phyloP scores from a whole-genome alignment of 495 filamentous ascomycete species.

The Talaromyces wortmannii region DNA sequence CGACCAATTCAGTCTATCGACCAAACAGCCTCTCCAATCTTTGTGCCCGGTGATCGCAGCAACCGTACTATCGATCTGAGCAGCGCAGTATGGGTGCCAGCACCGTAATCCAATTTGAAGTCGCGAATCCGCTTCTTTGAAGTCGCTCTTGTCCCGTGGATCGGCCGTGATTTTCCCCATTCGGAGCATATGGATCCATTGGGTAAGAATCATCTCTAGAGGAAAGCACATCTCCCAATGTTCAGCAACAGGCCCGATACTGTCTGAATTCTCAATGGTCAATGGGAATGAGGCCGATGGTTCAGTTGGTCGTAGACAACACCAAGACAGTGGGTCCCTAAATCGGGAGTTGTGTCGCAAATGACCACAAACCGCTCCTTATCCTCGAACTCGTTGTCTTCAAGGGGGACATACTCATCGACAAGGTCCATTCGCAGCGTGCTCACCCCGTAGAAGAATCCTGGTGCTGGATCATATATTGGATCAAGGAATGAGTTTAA shows the following conservation, averaged over 20 bases:
- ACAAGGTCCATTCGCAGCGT: constrained; percentile 2
- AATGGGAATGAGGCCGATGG: constrained; percentile 10
- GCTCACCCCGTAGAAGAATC: constrained; percentile 17
- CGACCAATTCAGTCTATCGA: constrained; percentile 30
- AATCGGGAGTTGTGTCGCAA: constrained; percentile 3
- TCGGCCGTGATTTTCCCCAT: constrained; percentile 16
- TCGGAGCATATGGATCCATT: constrained; percentile 24
- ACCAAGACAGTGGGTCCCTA: constrained; percentile 10
- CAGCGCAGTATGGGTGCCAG: constrained; percentile 11
- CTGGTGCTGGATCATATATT: constrained; percentile 9
- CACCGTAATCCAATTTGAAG: constrained; percentile 7
- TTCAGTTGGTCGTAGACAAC: constrained; percentile 13
- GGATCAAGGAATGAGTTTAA: constrained; percentile 19
- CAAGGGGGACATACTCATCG: constrained; percentile 6
- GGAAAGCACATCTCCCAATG: constrained; percentile 27
- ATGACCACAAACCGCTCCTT: constrained; percentile 14
- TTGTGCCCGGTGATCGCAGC: constrained; percentile 17
- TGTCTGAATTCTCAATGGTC: constrained; percentile 6
- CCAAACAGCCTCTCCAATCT: constrained; percentile 30
- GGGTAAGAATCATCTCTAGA: constrained; percentile 28
- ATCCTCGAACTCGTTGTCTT: constrained; percentile 11
- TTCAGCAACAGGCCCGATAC: constrained; percentile 8
- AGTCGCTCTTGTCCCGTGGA: not conserved
- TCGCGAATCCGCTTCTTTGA: not conserved
- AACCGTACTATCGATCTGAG: constrained; percentile 11